Percentiles rank a stretch among this genome's conserved stretches.
Evolutionary conservation across 1,139 yeast species (phyloP).

Genomic region (Lodderomyces theae): DNA sequence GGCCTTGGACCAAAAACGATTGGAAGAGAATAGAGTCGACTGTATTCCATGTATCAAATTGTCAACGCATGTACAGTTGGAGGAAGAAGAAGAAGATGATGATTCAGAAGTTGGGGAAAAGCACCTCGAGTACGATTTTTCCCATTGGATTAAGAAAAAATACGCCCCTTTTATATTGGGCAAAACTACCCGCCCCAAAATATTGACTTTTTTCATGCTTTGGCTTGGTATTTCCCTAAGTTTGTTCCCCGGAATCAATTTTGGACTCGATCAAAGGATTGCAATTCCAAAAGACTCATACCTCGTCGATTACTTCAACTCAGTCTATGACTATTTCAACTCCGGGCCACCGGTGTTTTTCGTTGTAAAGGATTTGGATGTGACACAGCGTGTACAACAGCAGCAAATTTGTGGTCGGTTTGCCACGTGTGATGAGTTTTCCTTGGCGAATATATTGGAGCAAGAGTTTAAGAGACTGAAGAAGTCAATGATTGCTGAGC

Average conservation of each 20-base stretch:
- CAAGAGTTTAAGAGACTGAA: conserved; percentile 74
- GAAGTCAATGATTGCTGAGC: conserved; percentile 68
- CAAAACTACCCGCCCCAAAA: conserved; percentile 43
- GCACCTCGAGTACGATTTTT: conserved; percentile 26
- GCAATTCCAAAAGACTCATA: conserved; percentile 86
- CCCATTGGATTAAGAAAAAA: conserved; percentile 21
- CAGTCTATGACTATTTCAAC: conserved; percentile 67
- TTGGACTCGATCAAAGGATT: conserved; percentile 85
- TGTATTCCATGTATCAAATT: conserved; percentile 49
- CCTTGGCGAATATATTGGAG: conserved; percentile 79
- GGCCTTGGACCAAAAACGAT: conserved; percentile 62
- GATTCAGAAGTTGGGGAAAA: conserved; percentile 7
- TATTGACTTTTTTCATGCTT: conserved; percentile 53
- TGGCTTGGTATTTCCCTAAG: conserved; percentile 70
- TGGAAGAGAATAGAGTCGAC: conserved; percentile 60
- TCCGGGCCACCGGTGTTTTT: conserved; percentile 93
- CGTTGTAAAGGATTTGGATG: conserved; percentile 64
- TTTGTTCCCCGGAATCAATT: conserved; percentile 61
- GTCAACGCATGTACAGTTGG: conserved; percentile 11
- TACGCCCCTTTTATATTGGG: conserved; percentile 57
- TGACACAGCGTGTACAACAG: conserved; percentile 61
- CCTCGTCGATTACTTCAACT: conserved; percentile 73
- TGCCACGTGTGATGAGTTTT: conserved; percentile 74
- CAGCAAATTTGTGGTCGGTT: conserved; percentile 83
- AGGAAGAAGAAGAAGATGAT: conserved; percentile 17